Evolutionary conservation across 140 eudicot species (phyloP).

Genomic region (Bidens hawaiensis): DNA sequence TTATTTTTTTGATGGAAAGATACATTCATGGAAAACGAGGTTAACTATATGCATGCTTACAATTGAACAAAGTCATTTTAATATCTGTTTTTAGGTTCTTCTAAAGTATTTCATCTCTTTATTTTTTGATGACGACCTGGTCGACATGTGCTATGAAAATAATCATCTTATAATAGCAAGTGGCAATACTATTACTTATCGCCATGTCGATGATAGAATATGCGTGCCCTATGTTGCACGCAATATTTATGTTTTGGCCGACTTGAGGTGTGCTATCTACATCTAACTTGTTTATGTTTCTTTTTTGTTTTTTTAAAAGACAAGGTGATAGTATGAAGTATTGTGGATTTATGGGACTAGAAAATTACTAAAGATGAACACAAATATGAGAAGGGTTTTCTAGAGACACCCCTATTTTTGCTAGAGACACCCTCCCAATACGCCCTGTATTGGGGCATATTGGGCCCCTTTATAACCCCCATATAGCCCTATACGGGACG

Average conservation of each 20-base stretch:
- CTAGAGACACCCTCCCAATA: too few species aligned
- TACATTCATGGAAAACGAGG: conserved; percentile 3
- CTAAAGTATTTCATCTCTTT: neutral
- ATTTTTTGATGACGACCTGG: neutral
- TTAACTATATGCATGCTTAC: neutral
- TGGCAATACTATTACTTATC: conserved; percentile 16
- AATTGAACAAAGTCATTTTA: neutral
- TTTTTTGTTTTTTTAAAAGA: too few species aligned
- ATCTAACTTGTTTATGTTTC: neutral
- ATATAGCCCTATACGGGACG: too few species aligned
- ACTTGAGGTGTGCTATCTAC: neutral
- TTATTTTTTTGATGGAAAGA: conserved; percentile 8
- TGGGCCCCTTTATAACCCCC: too few species aligned
- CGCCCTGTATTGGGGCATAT: too few species aligned
- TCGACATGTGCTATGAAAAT: neutral
- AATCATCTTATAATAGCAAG: conserved; percentile 15
- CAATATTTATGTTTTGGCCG: neutral
- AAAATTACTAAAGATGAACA: neutral
- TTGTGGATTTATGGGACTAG: neutral
- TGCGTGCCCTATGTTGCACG: conserved; percentile 5
- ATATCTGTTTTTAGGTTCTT: neutral
- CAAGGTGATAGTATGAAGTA: conserved; percentile 1
- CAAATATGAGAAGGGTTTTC: too few species aligned
- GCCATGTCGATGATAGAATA: neutral
- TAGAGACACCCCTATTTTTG: too few species aligned